These are phyloP conservation scores for Stromatinia cepivora DNA, from an alignment of 2,329 filamentous ascomycete species.

Conservation along the genomic window DNA sequence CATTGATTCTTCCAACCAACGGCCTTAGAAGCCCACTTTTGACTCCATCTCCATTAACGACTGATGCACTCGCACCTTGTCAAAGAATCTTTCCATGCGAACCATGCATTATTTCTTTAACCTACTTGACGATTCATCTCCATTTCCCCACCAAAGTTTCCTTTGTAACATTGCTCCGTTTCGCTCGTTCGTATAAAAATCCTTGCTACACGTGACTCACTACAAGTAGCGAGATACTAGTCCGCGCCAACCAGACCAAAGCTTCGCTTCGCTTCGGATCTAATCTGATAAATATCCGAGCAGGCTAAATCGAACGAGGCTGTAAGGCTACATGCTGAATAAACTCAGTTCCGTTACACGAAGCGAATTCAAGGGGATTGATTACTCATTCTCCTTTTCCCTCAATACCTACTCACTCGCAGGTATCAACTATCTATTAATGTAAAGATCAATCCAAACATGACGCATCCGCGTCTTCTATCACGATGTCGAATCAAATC, in stretches of 20 bases:
- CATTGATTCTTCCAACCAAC: background rate
- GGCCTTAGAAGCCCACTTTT: background rate
- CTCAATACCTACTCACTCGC: too few species aligned
- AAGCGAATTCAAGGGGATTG: too few species aligned
- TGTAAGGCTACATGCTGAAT: constrained; percentile 11
- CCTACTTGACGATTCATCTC: background rate
- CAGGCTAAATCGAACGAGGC: background rate
- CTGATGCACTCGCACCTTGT: background rate
- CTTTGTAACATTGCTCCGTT: background rate
- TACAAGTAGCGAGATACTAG: background rate
- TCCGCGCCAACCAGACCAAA: too few species aligned
- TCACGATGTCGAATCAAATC: constrained; percentile 24
- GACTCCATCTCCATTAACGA: background rate
- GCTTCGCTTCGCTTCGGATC: too few species aligned
- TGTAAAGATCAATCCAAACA: background rate
- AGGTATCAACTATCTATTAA: background rate
- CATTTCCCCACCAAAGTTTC: background rate
- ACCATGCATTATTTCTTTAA: background rate
- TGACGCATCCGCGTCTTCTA: constrained; percentile 22
- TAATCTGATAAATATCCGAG: too few species aligned
- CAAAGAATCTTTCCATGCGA: background rate
- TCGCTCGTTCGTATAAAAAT: background rate
- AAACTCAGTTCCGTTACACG: background rate
- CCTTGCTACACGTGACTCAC: background rate
- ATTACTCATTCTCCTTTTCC: too few species aligned